phyloP scores from a whole-genome alignment of 106 monocot species.

The Dioscorea alata region DNA sequence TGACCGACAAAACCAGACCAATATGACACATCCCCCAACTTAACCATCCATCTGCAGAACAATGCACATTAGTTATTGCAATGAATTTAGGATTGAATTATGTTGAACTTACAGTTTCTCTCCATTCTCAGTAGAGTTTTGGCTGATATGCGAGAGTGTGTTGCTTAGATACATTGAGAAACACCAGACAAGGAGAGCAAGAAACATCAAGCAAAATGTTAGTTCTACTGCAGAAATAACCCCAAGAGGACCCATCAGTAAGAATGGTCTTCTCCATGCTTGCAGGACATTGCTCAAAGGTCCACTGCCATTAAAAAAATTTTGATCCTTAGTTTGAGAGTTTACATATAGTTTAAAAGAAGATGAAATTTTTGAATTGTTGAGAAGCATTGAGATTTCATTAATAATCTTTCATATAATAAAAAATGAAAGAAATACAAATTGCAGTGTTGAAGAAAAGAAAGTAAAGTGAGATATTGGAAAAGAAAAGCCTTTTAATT shows the following conservation, averaged over 20 bases:
- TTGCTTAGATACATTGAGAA: slow-evolving; percentile 23
- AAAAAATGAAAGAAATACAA: no score
- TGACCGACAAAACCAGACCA: slow-evolving; percentile 44
- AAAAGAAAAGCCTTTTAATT: background rate
- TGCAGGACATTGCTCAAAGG: slow-evolving; percentile 13
- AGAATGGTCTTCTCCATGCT: slow-evolving; percentile 44
- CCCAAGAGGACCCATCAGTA: slow-evolving; percentile 61
- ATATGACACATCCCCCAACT: slow-evolving; percentile 26
- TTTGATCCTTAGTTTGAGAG: no score
- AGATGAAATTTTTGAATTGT: no score
- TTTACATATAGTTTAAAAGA: no score
- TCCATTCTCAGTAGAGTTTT: background rate
- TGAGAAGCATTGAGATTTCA: no score
- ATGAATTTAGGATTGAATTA: background rate
- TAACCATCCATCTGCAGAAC: slow-evolving; percentile 54
- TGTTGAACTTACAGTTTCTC: slow-evolving; percentile 20
- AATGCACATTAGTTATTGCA: background rate
- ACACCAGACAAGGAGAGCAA: slow-evolving; percentile 57
- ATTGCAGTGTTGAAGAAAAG: background rate
- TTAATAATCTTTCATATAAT: no score
- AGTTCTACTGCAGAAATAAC: slow-evolving; percentile 51
- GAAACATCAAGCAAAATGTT: slow-evolving; percentile 45
- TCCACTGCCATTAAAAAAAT: background rate
- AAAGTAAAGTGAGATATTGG: background rate
- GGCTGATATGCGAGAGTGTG: slow-evolving; percentile 19